Evolutionary conservation across 257 asterid species (phyloP), one percentile per base, ranked within the genome.

Genomic region (Gentiana straminea): DNA sequence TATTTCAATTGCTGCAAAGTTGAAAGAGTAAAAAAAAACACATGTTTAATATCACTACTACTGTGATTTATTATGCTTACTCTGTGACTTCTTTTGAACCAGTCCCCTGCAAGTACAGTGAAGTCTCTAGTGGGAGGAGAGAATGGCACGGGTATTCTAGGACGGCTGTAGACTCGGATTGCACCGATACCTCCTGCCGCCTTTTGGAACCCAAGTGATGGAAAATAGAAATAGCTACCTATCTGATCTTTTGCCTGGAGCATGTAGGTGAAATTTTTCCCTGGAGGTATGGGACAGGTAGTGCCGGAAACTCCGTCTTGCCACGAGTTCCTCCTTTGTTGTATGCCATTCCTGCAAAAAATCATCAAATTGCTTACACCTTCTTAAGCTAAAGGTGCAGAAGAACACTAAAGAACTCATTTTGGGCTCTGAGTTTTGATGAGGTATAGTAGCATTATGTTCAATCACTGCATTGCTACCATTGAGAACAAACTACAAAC

Each of bases 311-410:
- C 69, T 48, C 97, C 97, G 45, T 92, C 95, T 65, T 85, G 94
- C 99, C 99, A 92, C 1, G 99, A 92, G 63, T 92, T 92, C 67
- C 94, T 81, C 74, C 99, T 77, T 61, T 88, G 97, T 68, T 92
- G 99, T 67, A 88, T 44, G 2, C 99, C 99, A 45, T 88, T 83
- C 97, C 97, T 92, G 67, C 67, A 53, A 52, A 13, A 54, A 10
- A 24, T 24, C 24, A 24, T 24, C 24, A 24, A 24, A 24, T 24
- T 24, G 24, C 24, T 24, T 24, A 24, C 24, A 24, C 24, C 24
- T 24, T 24, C 24, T 24, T 24, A 24, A 24, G 24, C 24, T 24
- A 24, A 24, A 24, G 24, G 24, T 24, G 24, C 24, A 24, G 24
- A 24, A 24, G 24, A 0, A 24, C 24, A 24, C 24, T 24, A 24